Percentiles rank a stretch among this genome's conserved stretches.
Evolutionary conservation across 1,139 yeast genomes (phyloP).

Genomic region (Tardiomyces depauwii): DNA sequence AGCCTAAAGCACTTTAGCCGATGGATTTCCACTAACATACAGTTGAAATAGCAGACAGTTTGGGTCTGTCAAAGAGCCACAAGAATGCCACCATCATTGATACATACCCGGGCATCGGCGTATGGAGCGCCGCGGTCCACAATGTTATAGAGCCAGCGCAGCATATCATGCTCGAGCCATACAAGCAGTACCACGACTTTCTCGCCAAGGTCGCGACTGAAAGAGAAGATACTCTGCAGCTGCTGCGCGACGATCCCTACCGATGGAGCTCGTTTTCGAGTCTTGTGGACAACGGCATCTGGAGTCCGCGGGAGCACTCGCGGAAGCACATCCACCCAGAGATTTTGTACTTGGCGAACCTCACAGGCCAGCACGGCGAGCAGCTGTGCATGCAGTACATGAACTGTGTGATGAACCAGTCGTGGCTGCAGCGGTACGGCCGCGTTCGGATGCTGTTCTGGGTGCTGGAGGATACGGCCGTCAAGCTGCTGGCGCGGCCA

Average conservation of each 20-base stretch:
- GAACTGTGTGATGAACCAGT: constrained; percentile 52
- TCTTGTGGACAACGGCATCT: constrained; percentile 31
- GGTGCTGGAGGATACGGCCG: constrained; percentile 48
- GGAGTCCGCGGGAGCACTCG: constrained; percentile 32
- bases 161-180: constrained; percentile 48
- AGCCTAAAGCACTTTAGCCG: no score
- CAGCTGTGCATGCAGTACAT: constrained; percentile 68
- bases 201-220: constrained; percentile 9
- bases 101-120: constrained; percentile 45
- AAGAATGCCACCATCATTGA: constrained; percentile 47
- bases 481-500: constrained; percentile 45
- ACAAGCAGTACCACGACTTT: constrained; percentile 27
- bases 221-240: constrained; percentile 7
- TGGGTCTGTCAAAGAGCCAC: not conserved
- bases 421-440: constrained; percentile 71
- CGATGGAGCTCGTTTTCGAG: constrained; percentile 49
- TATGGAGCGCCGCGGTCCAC: constrained; percentile 38
- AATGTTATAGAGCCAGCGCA: constrained; percentile 45
- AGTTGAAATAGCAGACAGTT: not conserved
- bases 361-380: constrained; percentile 51
- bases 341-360: constrained; percentile 54
- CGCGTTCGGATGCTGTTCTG: constrained; percentile 59
- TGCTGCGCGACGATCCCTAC: constrained; percentile 38
- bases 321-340: constrained; percentile 46
- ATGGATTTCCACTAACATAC: no score